These are phyloP conservation scores for Lanmaoa pseudosensibilis DNA, from an alignment of 768 basidiomycete genomes.

Conservation along the genomic window DNA sequence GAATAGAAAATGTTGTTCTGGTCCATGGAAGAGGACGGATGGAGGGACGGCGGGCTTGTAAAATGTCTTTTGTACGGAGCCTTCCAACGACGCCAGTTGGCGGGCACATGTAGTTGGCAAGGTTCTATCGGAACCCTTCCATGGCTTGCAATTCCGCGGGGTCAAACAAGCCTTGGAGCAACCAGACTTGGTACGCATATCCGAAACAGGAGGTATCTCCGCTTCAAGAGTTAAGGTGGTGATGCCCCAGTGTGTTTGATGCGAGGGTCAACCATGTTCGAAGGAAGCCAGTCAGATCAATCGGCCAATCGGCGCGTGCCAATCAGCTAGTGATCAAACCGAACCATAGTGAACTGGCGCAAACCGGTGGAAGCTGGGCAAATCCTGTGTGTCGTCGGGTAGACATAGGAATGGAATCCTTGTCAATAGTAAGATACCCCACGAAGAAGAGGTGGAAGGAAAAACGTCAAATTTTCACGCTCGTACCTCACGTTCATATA, in stretches of 20 bases:
- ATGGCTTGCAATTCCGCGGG: not conserved
- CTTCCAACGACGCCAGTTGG: constrained; percentile 13
- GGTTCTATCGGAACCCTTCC: not conserved
- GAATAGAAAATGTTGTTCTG: too few species aligned
- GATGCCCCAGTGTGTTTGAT: not conserved
- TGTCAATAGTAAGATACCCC: not conserved
- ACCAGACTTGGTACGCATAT: not conserved
- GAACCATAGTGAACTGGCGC: not conserved
- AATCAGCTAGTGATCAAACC: not conserved
- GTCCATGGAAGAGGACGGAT: not conserved
- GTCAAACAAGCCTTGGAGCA: not conserved
- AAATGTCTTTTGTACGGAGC: not conserved
- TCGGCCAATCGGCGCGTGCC: not conserved
- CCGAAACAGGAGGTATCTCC: not conserved
- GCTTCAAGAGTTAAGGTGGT: too few species aligned
- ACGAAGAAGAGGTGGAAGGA: too few species aligned
- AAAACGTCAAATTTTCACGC: not conserved
- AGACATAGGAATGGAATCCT: not conserved
- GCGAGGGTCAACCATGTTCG: too few species aligned
- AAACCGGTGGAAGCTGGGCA: not conserved
- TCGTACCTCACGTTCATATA: not conserved
- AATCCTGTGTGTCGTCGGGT: not conserved
- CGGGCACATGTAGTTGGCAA: not conserved
- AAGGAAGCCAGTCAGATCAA: not conserved
- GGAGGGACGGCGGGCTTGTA: too few species aligned